phyloP scores from a whole-genome alignment of 768 basidiomycete species.

The Pulveroboletus sp. region DNA sequence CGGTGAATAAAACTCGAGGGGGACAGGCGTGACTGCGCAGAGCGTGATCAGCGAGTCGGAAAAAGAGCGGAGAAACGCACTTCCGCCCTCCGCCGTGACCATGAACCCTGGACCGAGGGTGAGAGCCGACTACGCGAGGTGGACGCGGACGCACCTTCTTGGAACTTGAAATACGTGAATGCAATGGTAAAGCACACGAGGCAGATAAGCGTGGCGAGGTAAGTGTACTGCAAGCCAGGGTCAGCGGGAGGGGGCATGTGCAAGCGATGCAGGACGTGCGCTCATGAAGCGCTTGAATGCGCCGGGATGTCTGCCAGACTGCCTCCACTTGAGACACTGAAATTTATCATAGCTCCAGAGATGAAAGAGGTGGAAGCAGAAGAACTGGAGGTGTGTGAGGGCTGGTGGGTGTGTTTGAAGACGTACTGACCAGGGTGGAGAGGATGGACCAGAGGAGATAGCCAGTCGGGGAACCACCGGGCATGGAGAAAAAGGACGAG shows the following conservation, averaged over 20 bases:
- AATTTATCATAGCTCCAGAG: conserved; percentile 82
- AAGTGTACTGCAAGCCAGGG: conserved; percentile 60
- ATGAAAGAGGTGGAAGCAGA: conserved; percentile 64
- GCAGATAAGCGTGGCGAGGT: conserved; percentile 65
- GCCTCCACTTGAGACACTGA: conserved; percentile 66
- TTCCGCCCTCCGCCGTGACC: conserved; percentile 4
- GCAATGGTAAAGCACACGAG: conserved; percentile 62
- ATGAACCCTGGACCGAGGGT: conserved; percentile 14
- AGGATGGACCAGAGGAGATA: conserved; percentile 78
- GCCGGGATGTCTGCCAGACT: conserved; percentile 73
- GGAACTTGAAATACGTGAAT: conserved; percentile 65
- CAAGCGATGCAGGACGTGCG: conserved; percentile 41
- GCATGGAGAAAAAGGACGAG: conserved; percentile 47
- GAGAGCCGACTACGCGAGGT: not conserved
- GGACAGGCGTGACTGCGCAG: conserved; percentile 54
- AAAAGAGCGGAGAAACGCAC: conserved; percentile 6
- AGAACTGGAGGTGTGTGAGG: conserved; percentile 46
- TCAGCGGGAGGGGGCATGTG: conserved; percentile 12
- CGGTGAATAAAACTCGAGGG: conserved; percentile 49
- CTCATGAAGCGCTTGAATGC: conserved; percentile 90
- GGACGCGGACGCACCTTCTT: conserved; percentile 51
- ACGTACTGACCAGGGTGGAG: conserved; percentile 52
- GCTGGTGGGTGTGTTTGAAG: not conserved
- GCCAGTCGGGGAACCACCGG: conserved; percentile 68
- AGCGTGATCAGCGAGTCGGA: conserved; percentile 3